Base-by-base conservation (phyloP, 2,329 filamentous ascomycete species). In the Trichoderma polysporum region DNA sequence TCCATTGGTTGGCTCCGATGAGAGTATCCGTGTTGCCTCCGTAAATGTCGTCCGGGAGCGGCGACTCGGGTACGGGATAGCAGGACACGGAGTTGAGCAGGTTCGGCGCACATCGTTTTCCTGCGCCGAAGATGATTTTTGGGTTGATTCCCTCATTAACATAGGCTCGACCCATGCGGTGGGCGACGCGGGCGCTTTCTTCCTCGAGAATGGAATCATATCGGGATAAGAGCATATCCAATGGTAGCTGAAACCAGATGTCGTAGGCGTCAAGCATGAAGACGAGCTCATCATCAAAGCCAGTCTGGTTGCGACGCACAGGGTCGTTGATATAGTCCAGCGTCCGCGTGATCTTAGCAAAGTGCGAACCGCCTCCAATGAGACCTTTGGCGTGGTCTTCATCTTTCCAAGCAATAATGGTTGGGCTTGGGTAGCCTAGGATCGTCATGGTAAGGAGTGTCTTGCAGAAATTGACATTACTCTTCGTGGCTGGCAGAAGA, bases 211-310 rank as follows among this genome's bases (percentile, higher is more conserved):
- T 67, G 37, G 68, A 69, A 15, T 72, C 49, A 66, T 75, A 76
- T 5, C 75, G 73, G 12, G 68, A 64, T 7, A 76, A 33, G 6
- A 76, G 70, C 4, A 70, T 68, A 29, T 75, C 72, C 31, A 68
- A 31, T 1, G 75, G 75, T 0, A 77, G 71, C 69, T 77, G 76
- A 39, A 77, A 77, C 76, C 76, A 77, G 31, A 75, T 69, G 35
- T 77, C 75, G 56, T 76, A 76, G 12, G 72, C 70, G n/a, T 77
- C 76, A 2, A 76, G 66, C 37, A 77, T 71, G 27, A 77, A 59
- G 3, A 76, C 56, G 10, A 77, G 68, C 12, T 77, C 74, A 19
- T 76, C 66, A 2, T 76, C 74, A 22, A 72, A 73, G 13, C 65
- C 68, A 2, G 71, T 69, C 57, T 70, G 58, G 25, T 65, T 66